Percentiles rank a stretch among this genome's conserved stretches.
phyloP scores from a whole-genome alignment of 2,329 filamentous ascomycete genomes.

The Metarhizium rileyi region DNA sequence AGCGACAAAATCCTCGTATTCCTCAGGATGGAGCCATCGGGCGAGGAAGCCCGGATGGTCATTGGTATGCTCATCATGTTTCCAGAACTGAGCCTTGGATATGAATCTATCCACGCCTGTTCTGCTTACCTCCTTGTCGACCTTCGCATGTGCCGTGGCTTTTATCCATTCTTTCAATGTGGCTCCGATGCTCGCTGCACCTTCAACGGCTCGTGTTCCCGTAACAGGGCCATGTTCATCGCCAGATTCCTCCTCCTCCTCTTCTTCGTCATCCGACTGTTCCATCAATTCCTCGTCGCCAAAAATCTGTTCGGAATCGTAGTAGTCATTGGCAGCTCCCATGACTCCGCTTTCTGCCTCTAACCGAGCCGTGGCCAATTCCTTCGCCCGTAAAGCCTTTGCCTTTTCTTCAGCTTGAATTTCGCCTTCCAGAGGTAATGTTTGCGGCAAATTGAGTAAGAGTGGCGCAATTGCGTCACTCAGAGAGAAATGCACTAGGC shows the following conservation, averaged over 20 bases:
- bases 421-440: slow-evolving; percentile 48
- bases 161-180: slow-evolving; percentile 25
- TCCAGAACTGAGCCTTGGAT: slow-evolving; percentile 17
- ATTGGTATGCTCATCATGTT: slow-evolving; percentile 16
- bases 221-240: slow-evolving; percentile 16
- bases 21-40: slow-evolving; percentile 69
- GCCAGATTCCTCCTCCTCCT: slow-evolving; percentile 13
- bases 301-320: slow-evolving; percentile 24
- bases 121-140: slow-evolving; percentile 15
- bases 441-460: slow-evolving; percentile 69
- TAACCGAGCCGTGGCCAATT: slow-evolving; percentile 14
- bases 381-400: slow-evolving; percentile 25
- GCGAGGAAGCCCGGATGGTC: slow-evolving; percentile 41
- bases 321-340: slow-evolving; percentile 25
- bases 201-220: slow-evolving; percentile 27
- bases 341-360: slow-evolving; percentile 10
- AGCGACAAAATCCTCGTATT: slow-evolving; percentile 61
- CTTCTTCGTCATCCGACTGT: slow-evolving; percentile 19
- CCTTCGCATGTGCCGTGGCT: slow-evolving; percentile 26
- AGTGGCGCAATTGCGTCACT: slow-evolving; percentile 67
- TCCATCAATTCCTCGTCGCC: slow-evolving; percentile 21
- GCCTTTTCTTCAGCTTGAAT: slow-evolving; percentile 35
- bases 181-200: slow-evolving; percentile 23
- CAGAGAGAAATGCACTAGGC: slow-evolving; percentile 66
- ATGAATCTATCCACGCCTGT: slow-evolving; percentile 19